These are phyloP conservation scores for Cymbopogon flexuosus DNA, from an alignment of 202 grass and related monocot genomes.

Conservation along the genomic window DNA sequence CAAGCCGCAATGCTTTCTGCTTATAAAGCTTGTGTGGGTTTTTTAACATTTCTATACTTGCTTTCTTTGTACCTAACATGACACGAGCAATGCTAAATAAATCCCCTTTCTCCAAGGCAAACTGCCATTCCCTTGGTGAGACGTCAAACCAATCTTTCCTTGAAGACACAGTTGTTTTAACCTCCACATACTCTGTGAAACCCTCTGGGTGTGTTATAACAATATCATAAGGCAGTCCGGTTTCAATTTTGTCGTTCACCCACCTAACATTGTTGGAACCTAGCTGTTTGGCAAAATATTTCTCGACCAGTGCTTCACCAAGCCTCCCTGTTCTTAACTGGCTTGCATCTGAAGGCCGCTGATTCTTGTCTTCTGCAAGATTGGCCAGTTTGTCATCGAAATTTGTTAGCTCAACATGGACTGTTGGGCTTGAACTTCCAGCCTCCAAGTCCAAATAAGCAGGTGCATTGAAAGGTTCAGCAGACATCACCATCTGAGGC, in stretches of 20 bases:
- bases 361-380: slow-evolving; percentile 17
- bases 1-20: slow-evolving; percentile 55
- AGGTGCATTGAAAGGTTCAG: slow-evolving; percentile 22
- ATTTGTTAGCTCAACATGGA: slow-evolving; percentile 21
- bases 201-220: slow-evolving; percentile 37
- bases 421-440: slow-evolving; percentile 22
- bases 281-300: slow-evolving; percentile 47
- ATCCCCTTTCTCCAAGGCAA: slow-evolving; percentile 67
- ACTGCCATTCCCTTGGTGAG: slow-evolving; percentile 74
- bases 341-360: slow-evolving; percentile 22
- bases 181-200: slow-evolving; percentile 68
- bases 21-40: slow-evolving; percentile 65
- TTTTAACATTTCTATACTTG: slow-evolving; percentile 55
- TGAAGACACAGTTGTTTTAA: slow-evolving; percentile 68
- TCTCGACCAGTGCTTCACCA: slow-evolving; percentile 64
- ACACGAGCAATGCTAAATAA: slow-evolving; percentile 70
- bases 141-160: slow-evolving; percentile 80
- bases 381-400: slow-evolving; percentile 25
- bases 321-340: slow-evolving; percentile 50
- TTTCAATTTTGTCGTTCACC: slow-evolving; percentile 68
- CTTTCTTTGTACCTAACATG: slow-evolving; percentile 41
- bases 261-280: slow-evolving; percentile 61
- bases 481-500: slow-evolving; percentile 38
- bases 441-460: slow-evolving; percentile 35
- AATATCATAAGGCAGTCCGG: slow-evolving; percentile 76